Evolutionary conservation across 129 eudicot species (phyloP).

Genomic region (Cynara cardunculus): DNA sequence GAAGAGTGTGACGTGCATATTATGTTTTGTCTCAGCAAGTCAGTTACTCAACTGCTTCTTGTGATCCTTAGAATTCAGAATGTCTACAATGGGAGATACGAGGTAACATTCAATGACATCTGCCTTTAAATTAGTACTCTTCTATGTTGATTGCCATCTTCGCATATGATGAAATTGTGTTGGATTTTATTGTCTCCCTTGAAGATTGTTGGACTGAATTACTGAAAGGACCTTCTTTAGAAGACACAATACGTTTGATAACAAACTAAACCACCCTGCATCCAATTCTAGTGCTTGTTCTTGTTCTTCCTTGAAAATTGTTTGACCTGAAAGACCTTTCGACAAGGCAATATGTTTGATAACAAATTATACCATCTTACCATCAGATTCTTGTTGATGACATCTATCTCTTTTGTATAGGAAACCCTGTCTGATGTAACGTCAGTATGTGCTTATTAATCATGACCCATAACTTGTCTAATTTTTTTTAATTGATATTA

Average conservation of each 20-base stretch:
- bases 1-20: not conserved
- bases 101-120: constrained; percentile 23
- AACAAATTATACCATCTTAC: not conserved
- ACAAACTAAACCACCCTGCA: constrained; percentile 2
- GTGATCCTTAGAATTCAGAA: constrained; percentile 28
- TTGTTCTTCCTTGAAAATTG: not conserved
- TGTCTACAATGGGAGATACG: constrained; percentile 23
- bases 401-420: not conserved
- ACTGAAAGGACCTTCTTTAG: constrained; percentile 3
- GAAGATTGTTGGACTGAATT: not conserved
- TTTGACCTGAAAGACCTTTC: not conserved
- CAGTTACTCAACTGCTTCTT: constrained; percentile 9
- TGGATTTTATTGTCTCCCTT: not conserved
- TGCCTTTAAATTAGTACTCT: not conserved
- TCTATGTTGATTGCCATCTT: not conserved
- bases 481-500: not conserved
- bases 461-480: not conserved
- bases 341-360: not conserved
- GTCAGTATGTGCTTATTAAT: not conserved
- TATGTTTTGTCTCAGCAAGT: constrained; percentile 8
- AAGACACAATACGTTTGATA: not conserved
- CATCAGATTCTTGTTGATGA: not conserved
- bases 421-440: not conserved
- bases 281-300: not conserved
- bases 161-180: not conserved